These are phyloP conservation scores for Umbellularia californica DNA, from an alignment of 164 flowering plant species.

Conservation along the genomic window DNA sequence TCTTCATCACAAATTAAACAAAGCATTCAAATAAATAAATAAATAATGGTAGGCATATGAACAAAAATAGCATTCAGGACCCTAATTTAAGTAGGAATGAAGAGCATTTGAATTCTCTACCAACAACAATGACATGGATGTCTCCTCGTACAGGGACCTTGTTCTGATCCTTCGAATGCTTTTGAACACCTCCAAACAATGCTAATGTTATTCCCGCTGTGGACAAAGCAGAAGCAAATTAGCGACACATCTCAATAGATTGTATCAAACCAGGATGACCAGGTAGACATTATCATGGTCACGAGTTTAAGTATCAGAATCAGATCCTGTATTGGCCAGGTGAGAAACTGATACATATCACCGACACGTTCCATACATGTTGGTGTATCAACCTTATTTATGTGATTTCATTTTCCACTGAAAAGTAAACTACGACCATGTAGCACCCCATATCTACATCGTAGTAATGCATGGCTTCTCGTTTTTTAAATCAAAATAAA, in stretches of 20 bases:
- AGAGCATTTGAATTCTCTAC: constrained; percentile 31
- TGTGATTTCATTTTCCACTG: too few relatives aligned
- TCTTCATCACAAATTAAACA: not conserved
- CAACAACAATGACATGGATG: constrained; percentile 90
- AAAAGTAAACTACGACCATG: too few relatives aligned
- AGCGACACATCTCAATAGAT: constrained; percentile 1
- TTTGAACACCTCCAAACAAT: constrained; percentile 90
- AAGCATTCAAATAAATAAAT: not conserved
- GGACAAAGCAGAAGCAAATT: constrained; percentile 5
- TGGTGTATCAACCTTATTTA: too few relatives aligned
- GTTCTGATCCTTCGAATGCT: constrained; percentile 83
- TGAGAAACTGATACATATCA: too few relatives aligned
- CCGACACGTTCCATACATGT: too few relatives aligned
- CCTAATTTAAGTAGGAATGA: not conserved
- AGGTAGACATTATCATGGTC: not conserved
- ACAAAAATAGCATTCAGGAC: not conserved
- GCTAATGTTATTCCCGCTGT: constrained; percentile 88
- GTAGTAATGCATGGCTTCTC: too few relatives aligned
- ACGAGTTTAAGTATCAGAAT: too few relatives aligned
- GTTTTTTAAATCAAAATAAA: too few relatives aligned
- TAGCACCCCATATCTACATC: too few relatives aligned
- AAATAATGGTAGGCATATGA: not conserved
- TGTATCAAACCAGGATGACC: not conserved
- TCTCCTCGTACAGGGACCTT: constrained; percentile 99
- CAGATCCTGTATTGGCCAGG: too few relatives aligned